These are phyloP conservation scores for Trichophyton schoenleinii DNA, from an alignment of 2,329 filamentous ascomycete genomes.

Conservation along the genomic window DNA sequence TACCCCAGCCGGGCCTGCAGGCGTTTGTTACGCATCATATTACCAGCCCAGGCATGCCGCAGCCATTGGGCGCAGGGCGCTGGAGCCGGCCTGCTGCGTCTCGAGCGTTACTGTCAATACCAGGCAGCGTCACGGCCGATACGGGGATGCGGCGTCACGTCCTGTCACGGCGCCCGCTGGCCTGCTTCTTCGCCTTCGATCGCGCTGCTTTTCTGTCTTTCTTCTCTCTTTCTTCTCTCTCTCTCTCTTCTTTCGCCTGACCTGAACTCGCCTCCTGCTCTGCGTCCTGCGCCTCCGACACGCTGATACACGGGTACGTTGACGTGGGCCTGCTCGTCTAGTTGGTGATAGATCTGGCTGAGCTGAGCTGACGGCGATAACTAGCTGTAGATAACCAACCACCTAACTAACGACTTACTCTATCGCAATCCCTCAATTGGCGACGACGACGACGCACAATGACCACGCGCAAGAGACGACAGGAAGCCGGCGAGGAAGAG, in stretches of 20 bases:
- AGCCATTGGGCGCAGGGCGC: not conserved
- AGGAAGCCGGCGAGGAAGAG: constrained; percentile 36
- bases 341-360: too few relatives aligned
- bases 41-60: not conserved
- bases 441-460: constrained; percentile 20
- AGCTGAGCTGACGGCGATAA: too few relatives aligned
- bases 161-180: not conserved
- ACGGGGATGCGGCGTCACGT: not conserved
- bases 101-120: not conserved
- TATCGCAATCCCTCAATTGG: not conserved
- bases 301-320: not conserved
- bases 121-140: not conserved
- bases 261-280: not conserved
- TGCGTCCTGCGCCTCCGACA: not conserved
- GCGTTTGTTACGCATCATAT: not conserved
- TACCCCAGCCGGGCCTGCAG: not conserved
- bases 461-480: constrained; percentile 40
- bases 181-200: not conserved
- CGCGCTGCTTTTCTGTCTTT: not conserved
- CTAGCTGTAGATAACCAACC: too few relatives aligned
- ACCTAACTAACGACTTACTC: too few relatives aligned
- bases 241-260: not conserved
- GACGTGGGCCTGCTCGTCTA: not conserved
- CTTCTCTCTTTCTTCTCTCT: not conserved
- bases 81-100: too few relatives aligned